Conservation (phyloP, 1,284 basidiomycete genomes). For the Ganoderma meredithae region DNA sequence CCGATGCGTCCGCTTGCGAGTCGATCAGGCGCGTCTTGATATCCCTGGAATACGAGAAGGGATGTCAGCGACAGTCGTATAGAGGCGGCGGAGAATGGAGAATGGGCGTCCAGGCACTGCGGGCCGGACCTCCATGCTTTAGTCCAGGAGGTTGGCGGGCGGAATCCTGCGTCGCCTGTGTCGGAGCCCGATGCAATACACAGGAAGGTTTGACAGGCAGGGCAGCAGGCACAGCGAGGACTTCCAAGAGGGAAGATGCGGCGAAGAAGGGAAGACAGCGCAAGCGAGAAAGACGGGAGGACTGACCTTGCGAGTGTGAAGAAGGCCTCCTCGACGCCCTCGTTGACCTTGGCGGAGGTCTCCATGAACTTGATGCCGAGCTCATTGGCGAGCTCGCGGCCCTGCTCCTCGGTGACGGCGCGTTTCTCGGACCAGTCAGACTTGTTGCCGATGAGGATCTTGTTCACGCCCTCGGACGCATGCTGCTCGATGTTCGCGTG, state of each 20-base stretch:
- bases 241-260: not conserved
- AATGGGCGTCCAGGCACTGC: not conserved
- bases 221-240: not conserved
- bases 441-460: constrained; percentile 99
- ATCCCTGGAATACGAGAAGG: constrained; percentile 63
- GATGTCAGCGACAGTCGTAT: not conserved
- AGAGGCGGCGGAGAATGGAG: not conserved
- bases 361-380: constrained; percentile 97
- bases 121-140: not conserved
- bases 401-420: constrained; percentile 88
- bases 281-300: constrained; percentile 16
- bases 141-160: no score
- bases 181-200: no score
- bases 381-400: constrained; percentile 84
- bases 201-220: not conserved
- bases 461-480: constrained; percentile 98
- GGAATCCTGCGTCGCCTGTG: no score
- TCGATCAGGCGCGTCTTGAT: constrained; percentile 98
- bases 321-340: constrained; percentile 99
- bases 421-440: constrained; percentile 99
- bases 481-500: constrained; percentile 99
- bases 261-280: not conserved
- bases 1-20: constrained; percentile 80
- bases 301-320: constrained; percentile 93
- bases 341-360: constrained; percentile 97